Conservation (phyloP, 106 monocot genomes). For the Platanthera guangdongensis region DNA sequence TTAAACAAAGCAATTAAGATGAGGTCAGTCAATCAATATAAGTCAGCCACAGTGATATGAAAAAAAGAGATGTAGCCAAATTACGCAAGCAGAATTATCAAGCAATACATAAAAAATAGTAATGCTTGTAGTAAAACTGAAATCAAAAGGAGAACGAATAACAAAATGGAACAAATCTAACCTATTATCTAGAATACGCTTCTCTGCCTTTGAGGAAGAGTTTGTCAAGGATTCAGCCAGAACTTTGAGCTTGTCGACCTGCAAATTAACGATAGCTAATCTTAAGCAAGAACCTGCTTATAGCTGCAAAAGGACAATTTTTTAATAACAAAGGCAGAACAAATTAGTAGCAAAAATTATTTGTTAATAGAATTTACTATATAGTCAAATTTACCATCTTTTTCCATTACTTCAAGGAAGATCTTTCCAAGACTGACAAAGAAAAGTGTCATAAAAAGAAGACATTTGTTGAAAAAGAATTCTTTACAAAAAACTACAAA, state of each 20-base stretch:
- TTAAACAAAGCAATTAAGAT: too few relatives aligned
- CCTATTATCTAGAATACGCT: conserved; percentile 85
- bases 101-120: too few relatives aligned
- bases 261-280: conserved; percentile 8
- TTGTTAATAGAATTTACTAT: background rate
- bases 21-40: too few relatives aligned
- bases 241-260: conserved; percentile 93
- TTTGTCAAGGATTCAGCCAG: conserved; percentile 81
- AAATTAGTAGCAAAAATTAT: background rate
- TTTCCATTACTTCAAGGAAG: background rate
- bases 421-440: background rate
- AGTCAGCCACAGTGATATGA: too few relatives aligned
- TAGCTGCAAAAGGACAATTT: background rate
- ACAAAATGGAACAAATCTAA: conserved; percentile 8
- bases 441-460: background rate
- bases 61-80: too few relatives aligned
- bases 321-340: background rate
- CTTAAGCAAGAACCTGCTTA: background rate
- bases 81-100: too few relatives aligned
- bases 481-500: too few relatives aligned
- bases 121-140: too few relatives aligned
- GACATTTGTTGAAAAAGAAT: too few relatives aligned
- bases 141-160: background rate
- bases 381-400: background rate
- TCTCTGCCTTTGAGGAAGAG: conserved; percentile 90